phyloP scores from a whole-genome alignment of 208 protist genomes.

The Acanthamoeba royreba region DNA sequence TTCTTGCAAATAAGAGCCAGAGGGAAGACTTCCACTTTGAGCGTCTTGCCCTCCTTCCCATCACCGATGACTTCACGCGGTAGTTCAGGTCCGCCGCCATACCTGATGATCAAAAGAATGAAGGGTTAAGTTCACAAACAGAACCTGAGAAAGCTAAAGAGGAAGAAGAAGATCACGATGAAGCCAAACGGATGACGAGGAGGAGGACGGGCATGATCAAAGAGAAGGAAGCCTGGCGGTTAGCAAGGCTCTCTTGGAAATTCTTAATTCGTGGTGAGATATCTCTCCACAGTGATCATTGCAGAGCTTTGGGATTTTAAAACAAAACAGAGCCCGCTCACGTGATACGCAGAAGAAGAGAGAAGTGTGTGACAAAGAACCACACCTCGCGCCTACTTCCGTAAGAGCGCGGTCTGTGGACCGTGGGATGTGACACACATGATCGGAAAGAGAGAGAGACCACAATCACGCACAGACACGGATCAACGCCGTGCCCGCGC shows the following conservation, averaged over 20 bases:
- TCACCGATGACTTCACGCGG: constrained; percentile 4
- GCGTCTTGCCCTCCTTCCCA: neutral
- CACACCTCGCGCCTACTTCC: neutral
- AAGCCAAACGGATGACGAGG: neutral
- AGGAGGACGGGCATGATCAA: neutral
- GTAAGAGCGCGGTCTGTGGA: too few relatives aligned
- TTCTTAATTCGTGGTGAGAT: too few relatives aligned
- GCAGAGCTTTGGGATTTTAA: too few relatives aligned
- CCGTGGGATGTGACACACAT: too few relatives aligned
- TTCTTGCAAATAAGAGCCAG: neutral
- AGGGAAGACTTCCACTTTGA: neutral
- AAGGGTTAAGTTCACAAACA: too few relatives aligned
- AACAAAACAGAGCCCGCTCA: neutral
- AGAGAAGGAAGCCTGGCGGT: too few relatives aligned
- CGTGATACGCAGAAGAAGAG: neutral
- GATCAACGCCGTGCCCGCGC: too few relatives aligned
- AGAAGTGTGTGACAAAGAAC: neutral
- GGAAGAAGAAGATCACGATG: neutral
- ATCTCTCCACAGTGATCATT: too few relatives aligned
- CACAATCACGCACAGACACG: too few relatives aligned
- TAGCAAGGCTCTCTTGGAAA: too few relatives aligned
- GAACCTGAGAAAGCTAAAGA: neutral
- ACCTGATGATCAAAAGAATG: neutral
- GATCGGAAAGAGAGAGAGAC: too few relatives aligned
- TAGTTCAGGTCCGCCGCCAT: constrained; percentile 9